phyloP scores from a whole-genome alignment of 257 asterid genomes.

The Petunia axillaris region DNA sequence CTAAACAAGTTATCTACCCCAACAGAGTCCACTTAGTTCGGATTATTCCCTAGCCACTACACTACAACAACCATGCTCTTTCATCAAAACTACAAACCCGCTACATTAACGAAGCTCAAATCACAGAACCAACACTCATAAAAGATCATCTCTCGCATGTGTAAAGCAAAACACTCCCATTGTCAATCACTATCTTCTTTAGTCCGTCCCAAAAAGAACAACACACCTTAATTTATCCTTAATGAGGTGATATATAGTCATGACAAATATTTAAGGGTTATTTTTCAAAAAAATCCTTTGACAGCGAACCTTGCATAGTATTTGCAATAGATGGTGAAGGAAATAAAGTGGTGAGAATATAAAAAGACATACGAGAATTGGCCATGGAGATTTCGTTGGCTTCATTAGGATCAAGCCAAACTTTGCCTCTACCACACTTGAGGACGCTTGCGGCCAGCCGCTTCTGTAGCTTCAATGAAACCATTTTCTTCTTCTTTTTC shows the following conservation, averaged over 20 bases:
- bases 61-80: no score
- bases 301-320: no score
- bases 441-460: slow-evolving; percentile 26
- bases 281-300: no score
- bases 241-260: no score
- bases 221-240: no score
- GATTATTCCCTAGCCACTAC: not conserved
- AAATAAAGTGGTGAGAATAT: not conserved
- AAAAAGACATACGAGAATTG: slow-evolving; percentile 1
- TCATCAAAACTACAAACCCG: not conserved
- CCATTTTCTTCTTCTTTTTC: slow-evolving; percentile 4
- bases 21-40: no score
- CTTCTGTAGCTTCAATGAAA: slow-evolving; percentile 26
- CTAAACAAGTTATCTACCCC: not conserved
- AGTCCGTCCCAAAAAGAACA: no score
- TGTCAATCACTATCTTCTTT: no score
- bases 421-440: slow-evolving; percentile 25
- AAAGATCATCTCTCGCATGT: not conserved
- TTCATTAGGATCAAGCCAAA: slow-evolving; percentile 25
- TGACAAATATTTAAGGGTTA: no score
- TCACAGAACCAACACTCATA: not conserved
- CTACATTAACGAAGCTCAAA: not conserved
- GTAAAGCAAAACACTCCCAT: not conserved
- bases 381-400: slow-evolving; percentile 24
- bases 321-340: no score